Evolutionary conservation across 2,329 filamentous ascomycete genomes (phyloP).

Genomic region (Trichoderma lentiforme): DNA sequence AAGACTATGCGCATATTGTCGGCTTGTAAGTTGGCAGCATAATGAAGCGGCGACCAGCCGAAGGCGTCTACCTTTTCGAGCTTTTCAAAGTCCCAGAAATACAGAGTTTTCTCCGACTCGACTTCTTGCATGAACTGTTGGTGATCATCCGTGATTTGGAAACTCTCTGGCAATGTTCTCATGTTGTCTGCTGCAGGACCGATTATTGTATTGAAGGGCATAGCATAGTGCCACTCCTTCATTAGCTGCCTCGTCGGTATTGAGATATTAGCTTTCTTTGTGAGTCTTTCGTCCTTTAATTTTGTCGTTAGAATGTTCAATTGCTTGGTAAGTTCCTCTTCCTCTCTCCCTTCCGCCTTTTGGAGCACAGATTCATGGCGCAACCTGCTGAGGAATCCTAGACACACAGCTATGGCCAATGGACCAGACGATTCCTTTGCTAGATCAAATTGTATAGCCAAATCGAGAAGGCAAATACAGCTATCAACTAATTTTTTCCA

Average conservation of each 20-base stretch:
- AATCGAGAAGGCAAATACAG: too few relatives aligned
- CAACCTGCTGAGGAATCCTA: neutral
- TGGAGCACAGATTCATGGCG: neutral
- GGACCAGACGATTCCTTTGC: neutral
- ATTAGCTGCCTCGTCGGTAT: too few relatives aligned
- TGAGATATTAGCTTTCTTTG: neutral
- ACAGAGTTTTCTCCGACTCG: too few relatives aligned
- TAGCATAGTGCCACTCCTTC: neutral
- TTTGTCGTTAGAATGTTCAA: neutral
- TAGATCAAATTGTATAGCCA: neutral
- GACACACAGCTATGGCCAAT: neutral
- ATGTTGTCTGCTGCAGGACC: neutral
- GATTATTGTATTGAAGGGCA: neutral
- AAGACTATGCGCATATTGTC: neutral
- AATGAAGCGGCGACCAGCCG: slow-evolving; percentile 10
- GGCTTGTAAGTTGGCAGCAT: neutral
- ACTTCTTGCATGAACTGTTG: neutral
- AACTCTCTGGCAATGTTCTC: neutral
- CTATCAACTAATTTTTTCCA: neutral
- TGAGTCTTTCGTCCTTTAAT: neutral
- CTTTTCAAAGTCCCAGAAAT: neutral
- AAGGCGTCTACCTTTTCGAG: neutral
- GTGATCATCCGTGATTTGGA: neutral
- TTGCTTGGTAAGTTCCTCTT: neutral
- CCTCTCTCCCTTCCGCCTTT: neutral